These are phyloP conservation scores for Mortierella sp. DNA, from an alignment of 371 early-diverging fungal species.

Conservation along the genomic window DNA sequence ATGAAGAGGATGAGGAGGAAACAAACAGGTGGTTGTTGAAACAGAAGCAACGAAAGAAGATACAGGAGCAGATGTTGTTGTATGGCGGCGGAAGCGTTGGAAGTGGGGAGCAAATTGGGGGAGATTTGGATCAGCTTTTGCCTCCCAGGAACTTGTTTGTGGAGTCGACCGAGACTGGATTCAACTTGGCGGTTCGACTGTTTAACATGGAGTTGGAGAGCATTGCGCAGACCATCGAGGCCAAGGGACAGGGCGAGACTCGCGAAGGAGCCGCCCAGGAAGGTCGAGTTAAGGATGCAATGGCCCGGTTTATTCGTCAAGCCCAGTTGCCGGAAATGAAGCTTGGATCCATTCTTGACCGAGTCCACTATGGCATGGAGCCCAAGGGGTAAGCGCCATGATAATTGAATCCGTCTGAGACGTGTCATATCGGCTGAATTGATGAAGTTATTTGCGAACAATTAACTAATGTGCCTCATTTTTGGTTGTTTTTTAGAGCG, in stretches of 20 bases:
- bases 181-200: slow-evolving; percentile 29
- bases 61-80: not conserved
- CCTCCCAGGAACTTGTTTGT: slow-evolving; percentile 35
- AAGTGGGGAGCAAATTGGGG: not conserved
- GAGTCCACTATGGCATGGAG: slow-evolving; percentile 39
- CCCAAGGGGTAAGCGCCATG: slow-evolving; percentile 21
- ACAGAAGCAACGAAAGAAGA: slow-evolving; percentile 3
- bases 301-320: slow-evolving; percentile 34
- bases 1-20: slow-evolving; percentile 39
- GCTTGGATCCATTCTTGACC: slow-evolving; percentile 33
- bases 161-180: slow-evolving; percentile 28
- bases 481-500: slow-evolving; percentile 10
- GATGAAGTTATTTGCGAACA: not conserved
- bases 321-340: slow-evolving; percentile 32
- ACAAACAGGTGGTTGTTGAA: slow-evolving; percentile 9
- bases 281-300: slow-evolving; percentile 35
- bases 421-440: too few relatives aligned
- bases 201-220: slow-evolving; percentile 38
- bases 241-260: slow-evolving; percentile 32
- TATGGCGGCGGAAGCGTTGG: not conserved
- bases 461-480: not conserved
- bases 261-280: slow-evolving; percentile 42
- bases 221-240: slow-evolving; percentile 29
- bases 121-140: not conserved
- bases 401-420: not conserved